These are phyloP conservation scores for Gossypium bickii DNA, from an alignment of 345 rosid species.

Conservation along the genomic window DNA sequence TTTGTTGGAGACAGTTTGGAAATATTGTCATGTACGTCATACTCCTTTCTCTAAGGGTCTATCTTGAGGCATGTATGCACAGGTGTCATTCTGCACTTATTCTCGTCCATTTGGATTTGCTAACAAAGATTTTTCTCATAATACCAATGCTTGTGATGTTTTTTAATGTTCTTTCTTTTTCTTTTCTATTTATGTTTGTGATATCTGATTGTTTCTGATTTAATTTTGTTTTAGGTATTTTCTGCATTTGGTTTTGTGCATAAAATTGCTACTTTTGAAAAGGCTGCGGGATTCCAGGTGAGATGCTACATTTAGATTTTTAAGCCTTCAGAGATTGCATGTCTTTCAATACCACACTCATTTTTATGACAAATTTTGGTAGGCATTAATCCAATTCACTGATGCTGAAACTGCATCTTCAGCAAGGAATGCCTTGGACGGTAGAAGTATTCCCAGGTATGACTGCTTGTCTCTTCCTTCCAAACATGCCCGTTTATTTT, in stretches of 20 bases:
- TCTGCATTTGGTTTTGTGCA: slow-evolving; percentile 98
- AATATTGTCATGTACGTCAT: slow-evolving; percentile 64
- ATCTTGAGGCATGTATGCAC: slow-evolving; percentile 63
- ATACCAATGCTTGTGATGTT: slow-evolving; percentile 26
- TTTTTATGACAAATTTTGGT: slow-evolving; percentile 18
- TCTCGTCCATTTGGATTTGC: slow-evolving; percentile 36
- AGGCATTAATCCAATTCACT: slow-evolving; percentile 92
- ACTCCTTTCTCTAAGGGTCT: slow-evolving; percentile 73
- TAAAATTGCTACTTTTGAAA: slow-evolving; percentile 98
- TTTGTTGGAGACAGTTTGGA: slow-evolving; percentile 77
- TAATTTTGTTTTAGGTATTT: slow-evolving; percentile 65
- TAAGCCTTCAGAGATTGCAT: slow-evolving; percentile 10
- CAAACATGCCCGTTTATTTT: neutral
- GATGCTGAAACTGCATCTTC: slow-evolving; percentile 88
- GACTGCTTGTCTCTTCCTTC: slow-evolving; percentile 1
- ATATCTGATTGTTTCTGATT: slow-evolving; percentile 20
- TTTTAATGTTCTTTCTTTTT: neutral
- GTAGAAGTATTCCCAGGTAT: slow-evolving; percentile 93
- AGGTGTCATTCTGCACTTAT: slow-evolving; percentile 82
- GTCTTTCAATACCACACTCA: slow-evolving; percentile 14
- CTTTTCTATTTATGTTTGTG: neutral
- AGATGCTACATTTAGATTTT: slow-evolving; percentile 20
- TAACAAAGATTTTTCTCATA: neutral
- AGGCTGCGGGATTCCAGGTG: slow-evolving; percentile 97
- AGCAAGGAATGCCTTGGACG: slow-evolving; percentile 85